phyloP scores from a whole-genome alignment of 2,329 filamentous ascomycete genomes.

The Arthroderma uncinatum region DNA sequence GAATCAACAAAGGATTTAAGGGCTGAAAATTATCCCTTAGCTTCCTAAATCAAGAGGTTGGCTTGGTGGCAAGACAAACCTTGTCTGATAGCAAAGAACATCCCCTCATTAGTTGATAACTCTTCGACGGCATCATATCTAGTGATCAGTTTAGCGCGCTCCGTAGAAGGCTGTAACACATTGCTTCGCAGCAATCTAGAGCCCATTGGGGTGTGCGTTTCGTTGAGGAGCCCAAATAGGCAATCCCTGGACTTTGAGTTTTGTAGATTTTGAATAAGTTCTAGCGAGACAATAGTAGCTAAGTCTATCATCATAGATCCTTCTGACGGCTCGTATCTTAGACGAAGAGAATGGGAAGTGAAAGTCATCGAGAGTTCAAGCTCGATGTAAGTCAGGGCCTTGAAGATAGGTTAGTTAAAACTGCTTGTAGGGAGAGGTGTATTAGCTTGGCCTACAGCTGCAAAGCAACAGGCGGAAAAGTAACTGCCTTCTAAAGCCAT shows the following conservation, averaged over 20 bases:
- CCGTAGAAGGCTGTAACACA: constrained; percentile 78
- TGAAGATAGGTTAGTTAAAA: constrained; percentile 14
- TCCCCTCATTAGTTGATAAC: constrained; percentile 66
- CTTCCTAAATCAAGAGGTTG: neutral
- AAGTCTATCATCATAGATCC: constrained; percentile 94
- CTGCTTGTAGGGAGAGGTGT: neutral
- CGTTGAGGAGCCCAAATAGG: constrained; percentile 73
- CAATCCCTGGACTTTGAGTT: constrained; percentile 68
- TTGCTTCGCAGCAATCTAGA: constrained; percentile 70
- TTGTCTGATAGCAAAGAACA: constrained; percentile 66
- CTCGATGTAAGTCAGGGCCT: constrained; percentile 76
- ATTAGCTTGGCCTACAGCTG: constrained; percentile 53
- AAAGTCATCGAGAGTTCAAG: constrained; percentile 58
- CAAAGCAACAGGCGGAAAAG: constrained; percentile 73
- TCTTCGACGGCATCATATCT: constrained; percentile 79
- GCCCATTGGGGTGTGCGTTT: constrained; percentile 82
- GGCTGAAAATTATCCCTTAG: constrained; percentile 34
- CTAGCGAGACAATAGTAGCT: constrained; percentile 73
- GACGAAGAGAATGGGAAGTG: constrained; percentile 65
- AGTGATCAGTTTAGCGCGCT: constrained; percentile 52
- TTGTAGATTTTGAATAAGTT: constrained; percentile 79
- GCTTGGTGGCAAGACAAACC: constrained; percentile 39
- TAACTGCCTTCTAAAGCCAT: constrained; percentile 72
- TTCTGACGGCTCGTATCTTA: constrained; percentile 78
- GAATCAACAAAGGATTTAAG: constrained; percentile 66